A percentile compares a stretch with the other conserved stretches of the same genome.
Evolutionary conservation across 805 yeast genomes (phyloP).

Genomic region (Kodamaea sagamina): DNA sequence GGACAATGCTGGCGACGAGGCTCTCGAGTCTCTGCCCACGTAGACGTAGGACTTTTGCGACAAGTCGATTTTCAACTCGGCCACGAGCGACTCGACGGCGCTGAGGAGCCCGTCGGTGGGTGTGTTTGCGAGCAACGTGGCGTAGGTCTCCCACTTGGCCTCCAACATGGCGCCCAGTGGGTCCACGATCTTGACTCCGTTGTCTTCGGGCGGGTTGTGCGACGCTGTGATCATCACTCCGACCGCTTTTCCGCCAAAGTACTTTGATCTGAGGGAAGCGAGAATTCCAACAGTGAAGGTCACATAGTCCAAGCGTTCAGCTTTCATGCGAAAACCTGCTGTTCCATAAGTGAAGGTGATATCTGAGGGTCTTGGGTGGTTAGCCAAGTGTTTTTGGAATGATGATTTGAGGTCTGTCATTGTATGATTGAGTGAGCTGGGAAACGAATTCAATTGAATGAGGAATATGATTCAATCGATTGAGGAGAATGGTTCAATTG

Average conservation of each 20-base stretch:
- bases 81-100: constrained; percentile 40
- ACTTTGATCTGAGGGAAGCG: constrained; percentile 81
- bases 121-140: constrained; percentile 79
- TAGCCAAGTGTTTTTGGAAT: constrained; percentile 10
- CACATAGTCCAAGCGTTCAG: constrained; percentile 71
- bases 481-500: too few species aligned
- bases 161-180: constrained; percentile 91
- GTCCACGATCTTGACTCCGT: constrained; percentile 72
- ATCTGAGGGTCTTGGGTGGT: constrained; percentile 48
- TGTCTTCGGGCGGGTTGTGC: constrained; percentile 77
- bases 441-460: too few species aligned
- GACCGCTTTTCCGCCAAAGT: constrained; percentile 63
- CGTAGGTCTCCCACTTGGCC: constrained; percentile 78
- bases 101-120: constrained; percentile 43
- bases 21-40: constrained; percentile 87
- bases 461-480: too few species aligned
- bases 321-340: constrained; percentile 89
- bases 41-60: constrained; percentile 48
- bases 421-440: too few species aligned
- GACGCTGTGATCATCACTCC: constrained; percentile 98
- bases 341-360: constrained; percentile 77
- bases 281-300: constrained; percentile 73
- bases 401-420: constrained; percentile 13
- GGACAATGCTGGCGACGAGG: constrained; percentile 69
- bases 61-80: constrained; percentile 49